phyloP scores from a whole-genome alignment of 2,329 filamentous ascomycete species.

The Aspergillus awamori region DNA sequence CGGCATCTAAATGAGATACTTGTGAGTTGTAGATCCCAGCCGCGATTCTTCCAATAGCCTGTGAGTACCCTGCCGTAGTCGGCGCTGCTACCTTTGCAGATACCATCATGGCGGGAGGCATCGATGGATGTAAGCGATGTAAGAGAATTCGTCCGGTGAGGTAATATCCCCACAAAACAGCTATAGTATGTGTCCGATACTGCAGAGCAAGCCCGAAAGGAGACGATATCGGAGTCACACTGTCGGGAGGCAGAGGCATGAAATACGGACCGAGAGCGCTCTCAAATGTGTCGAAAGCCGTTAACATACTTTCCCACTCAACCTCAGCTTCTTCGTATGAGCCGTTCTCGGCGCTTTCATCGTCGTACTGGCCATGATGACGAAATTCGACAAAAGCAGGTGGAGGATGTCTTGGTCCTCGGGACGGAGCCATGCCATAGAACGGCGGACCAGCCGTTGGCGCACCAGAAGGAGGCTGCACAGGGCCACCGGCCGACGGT shows the following conservation, averaged over 20 bases:
- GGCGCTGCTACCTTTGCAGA: slow-evolving; percentile 77
- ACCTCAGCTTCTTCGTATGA: slow-evolving; percentile 69
- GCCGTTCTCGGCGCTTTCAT: slow-evolving; percentile 63
- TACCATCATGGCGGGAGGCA: slow-evolving; percentile 88
- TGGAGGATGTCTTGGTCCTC: slow-evolving; percentile 48
- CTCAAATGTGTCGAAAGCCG: slow-evolving; percentile 49
- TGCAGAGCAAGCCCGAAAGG: slow-evolving; percentile 82
- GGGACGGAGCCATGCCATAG: slow-evolving; percentile 54
- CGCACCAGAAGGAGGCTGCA: slow-evolving; percentile 12
- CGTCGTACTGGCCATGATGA: slow-evolving; percentile 31
- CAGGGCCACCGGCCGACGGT: slow-evolving; percentile 15
- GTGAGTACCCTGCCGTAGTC: slow-evolving; percentile 71
- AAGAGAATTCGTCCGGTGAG: slow-evolving; percentile 83
- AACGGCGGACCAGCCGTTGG: slow-evolving; percentile 32
- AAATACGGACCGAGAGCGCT: slow-evolving; percentile 73
- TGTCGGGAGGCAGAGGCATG: slow-evolving; percentile 71
- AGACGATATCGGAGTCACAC: slow-evolving; percentile 61
- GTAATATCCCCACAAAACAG: slow-evolving; percentile 83
- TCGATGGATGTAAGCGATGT: slow-evolving; percentile 79
- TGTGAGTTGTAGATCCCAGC: slow-evolving; percentile 64
- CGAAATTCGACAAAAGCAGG: slow-evolving; percentile 53
- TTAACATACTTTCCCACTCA: slow-evolving; percentile 68
- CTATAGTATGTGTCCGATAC: slow-evolving; percentile 85
- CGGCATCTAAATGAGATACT: slow-evolving; percentile 36
- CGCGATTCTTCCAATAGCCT: slow-evolving; percentile 76